Conservation (phyloP, 1,284 basidiomycete species). For the Melampsora larici-populina region DNA sequence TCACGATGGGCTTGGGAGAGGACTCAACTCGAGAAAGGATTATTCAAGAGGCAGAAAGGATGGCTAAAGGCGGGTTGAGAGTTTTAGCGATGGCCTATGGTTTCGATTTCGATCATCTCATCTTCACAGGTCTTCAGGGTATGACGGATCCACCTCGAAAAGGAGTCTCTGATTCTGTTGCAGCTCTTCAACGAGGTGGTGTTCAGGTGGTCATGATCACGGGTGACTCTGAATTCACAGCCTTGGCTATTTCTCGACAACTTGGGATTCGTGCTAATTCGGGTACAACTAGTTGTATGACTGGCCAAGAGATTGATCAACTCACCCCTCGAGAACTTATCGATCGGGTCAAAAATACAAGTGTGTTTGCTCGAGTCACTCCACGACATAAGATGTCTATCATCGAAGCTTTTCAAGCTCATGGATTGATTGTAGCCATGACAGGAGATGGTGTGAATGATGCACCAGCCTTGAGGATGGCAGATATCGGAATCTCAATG, state of each 20-base stretch:
- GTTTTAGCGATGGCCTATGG: constrained; percentile 89
- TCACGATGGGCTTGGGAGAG: constrained; percentile 70
- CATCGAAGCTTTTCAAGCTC: constrained; percentile 82
- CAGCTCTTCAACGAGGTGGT: constrained; percentile 72
- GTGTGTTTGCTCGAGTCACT: constrained; percentile 90
- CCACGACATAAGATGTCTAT: constrained; percentile 97
- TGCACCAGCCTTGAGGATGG: constrained; percentile 93
- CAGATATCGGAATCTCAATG: constrained; percentile 97
- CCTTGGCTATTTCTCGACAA: constrained; percentile 78
- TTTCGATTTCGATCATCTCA: constrained; percentile 60
- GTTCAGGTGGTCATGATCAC: constrained; percentile 98
- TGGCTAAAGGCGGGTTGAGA: constrained; percentile 73
- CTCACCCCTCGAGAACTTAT: constrained; percentile 74
- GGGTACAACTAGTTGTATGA: constrained; percentile 62
- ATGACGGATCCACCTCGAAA: constrained; percentile 93
- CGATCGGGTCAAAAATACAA: constrained; percentile 74
- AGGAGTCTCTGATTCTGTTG: constrained; percentile 85
- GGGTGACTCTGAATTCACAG: constrained; percentile 88
- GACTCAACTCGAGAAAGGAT: constrained; percentile 66
- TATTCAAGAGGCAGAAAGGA: constrained; percentile 65
- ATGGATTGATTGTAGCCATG: constrained; percentile 91
- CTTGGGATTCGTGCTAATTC: constrained; percentile 70
- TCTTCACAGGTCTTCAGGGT: constrained; percentile 88
- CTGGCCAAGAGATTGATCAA: constrained; percentile 80
- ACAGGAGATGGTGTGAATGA: constrained; percentile 98